Evolutionary conservation across 345 rosid species (phyloP).

Genomic region (Salix udensis): DNA sequence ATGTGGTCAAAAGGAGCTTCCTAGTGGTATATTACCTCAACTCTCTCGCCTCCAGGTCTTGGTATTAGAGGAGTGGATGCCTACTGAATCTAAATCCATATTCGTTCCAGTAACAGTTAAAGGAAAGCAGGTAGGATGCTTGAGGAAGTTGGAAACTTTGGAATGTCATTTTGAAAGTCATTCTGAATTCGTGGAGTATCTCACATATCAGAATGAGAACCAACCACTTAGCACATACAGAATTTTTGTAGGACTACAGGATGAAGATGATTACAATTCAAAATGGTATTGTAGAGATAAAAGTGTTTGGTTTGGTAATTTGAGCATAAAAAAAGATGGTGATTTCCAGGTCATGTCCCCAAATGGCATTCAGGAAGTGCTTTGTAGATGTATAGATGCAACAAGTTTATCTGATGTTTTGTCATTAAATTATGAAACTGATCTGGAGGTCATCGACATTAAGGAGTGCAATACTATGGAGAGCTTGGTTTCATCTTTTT

Average conservation of each 20-base stretch:
- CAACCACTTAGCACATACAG: neutral
- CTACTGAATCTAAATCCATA: neutral
- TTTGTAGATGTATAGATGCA: neutral
- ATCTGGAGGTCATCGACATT: neutral
- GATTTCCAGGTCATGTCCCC: neutral
- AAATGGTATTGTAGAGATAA: neutral
- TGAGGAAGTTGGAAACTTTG: constrained; percentile 4
- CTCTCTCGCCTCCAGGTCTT: neutral
- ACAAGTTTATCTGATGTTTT: neutral
- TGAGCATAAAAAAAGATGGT: neutral
- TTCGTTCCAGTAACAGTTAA: neutral
- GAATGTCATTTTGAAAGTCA: neutral
- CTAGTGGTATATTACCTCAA: too few species aligned
- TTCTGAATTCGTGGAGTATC: neutral
- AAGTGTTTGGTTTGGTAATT: neutral
- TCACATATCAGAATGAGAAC: neutral
- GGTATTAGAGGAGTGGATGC: neutral
- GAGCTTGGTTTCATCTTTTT: neutral
- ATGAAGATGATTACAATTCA: neutral
- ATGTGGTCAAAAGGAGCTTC: too few species aligned
- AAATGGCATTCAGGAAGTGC: neutral
- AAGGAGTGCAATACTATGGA: neutral
- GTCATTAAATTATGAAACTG: neutral
- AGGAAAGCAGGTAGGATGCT: constrained; percentile 5
- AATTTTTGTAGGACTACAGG: neutral